Evolutionary conservation across 192 early-diverging fungal species (phyloP), one percentile per base, ranked within the genome.

Genomic region (Haplosporangium gracile): DNA sequence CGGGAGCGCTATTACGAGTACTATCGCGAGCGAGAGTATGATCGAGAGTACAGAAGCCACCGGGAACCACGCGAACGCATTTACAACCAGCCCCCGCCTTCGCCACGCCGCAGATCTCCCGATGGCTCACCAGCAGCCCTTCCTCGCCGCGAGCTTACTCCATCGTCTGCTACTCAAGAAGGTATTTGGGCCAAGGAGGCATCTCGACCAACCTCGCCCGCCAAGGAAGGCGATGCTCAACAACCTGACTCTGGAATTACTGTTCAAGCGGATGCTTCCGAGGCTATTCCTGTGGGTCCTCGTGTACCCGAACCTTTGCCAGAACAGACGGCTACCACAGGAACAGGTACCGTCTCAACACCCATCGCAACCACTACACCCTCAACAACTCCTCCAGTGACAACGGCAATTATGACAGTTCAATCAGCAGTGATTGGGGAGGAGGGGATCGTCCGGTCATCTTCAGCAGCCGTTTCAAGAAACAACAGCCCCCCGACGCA

Each of bases 1-100:
- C 75, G 79, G 1, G 84, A 86, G 11, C 79, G 79, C 16, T 86
- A 86, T 68, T 78, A 81, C 43, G 84, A 86, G 47, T 81, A 81
- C 53, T 80, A 86, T 36, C 75, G 79, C 22, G 84, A 86, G 20
- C 78, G 79, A 18, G 84, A 86, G n/a, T 80, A 80, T 70, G 79
- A 81, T 38, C 77, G 78, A 2, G 83, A 85, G 9, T 80, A 77
- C 68, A 72, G 83, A 24, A 76, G 78, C 9, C 78, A 85, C 55
- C 68, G 83, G 2, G 83, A 85, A 16, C 70, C 42, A n/a, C 83
- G 77, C 5, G 82, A 84, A 11, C 73, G 75, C 10, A 38, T 70
- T 39, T 85, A 76, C 47, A 34, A 73, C 0, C 68, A 53, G 26
- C 40, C 83, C 29, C 83, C 83, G 8, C 83, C 68, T 18, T 85